phyloP scores from a whole-genome alignment of 2,329 filamentous ascomycete species.

The Thelonectria blattea region DNA sequence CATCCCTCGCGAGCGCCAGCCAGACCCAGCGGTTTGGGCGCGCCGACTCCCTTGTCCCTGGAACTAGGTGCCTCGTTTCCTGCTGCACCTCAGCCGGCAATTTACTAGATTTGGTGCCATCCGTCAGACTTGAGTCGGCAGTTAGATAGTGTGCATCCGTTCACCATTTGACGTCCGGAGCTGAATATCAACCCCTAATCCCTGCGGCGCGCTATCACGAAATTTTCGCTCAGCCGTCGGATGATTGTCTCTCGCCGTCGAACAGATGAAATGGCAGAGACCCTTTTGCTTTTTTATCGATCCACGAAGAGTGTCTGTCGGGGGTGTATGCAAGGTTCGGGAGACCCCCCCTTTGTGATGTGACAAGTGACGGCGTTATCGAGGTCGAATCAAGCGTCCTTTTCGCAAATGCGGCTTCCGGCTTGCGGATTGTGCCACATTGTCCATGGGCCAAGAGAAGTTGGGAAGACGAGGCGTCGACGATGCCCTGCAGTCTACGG shows the following conservation, averaged over 20 bases:
- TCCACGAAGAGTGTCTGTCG: constrained; percentile 2
- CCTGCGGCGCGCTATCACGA: constrained; percentile 9
- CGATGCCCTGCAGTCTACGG: not conserved
- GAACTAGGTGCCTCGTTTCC: constrained; percentile 10
- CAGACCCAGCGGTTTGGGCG: constrained; percentile 29
- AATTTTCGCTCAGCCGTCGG: constrained; percentile 3
- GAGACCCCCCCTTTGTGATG: constrained; percentile 8
- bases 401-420: constrained; percentile 15
- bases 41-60: constrained; percentile 14
- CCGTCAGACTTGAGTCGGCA: constrained; percentile 12
- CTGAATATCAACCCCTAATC: constrained; percentile 11
- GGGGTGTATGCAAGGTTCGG: constrained; percentile 12
- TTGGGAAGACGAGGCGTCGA: constrained; percentile 2
- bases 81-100: constrained; percentile 13
- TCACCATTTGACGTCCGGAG: not conserved
- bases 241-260: not conserved
- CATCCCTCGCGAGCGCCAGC: constrained; percentile 16
- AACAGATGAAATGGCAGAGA: not conserved
- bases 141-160: constrained; percentile 9
- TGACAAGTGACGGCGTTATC: constrained; percentile 19
- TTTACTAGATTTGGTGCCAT: constrained; percentile 13
- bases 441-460: not conserved
- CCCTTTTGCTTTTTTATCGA: constrained; percentile 19
- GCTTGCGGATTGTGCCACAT: constrained; percentile 1
- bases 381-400: constrained; percentile 19